Base-by-base conservation (phyloP, 2,329 filamentous ascomycete genomes). In the Fusarium nisikadoi region DNA sequence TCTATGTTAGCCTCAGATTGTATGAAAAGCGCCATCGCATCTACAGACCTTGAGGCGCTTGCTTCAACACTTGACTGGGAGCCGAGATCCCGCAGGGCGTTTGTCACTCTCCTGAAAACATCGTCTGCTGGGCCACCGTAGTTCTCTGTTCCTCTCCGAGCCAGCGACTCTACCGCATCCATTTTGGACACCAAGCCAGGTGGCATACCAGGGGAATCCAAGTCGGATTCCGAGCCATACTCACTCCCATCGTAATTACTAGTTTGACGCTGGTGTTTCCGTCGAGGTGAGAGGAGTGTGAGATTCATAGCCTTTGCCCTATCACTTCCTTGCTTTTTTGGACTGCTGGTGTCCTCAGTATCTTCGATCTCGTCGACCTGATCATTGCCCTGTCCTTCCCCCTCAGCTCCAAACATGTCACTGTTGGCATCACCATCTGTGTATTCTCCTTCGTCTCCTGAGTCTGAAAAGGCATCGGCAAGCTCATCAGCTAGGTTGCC, bases 401-500 rank as follows among this genome's bases (percentile, higher is more conserved):
- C 64, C 45, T 54, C 52, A 33, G 55, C 54, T 42, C 58, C 62
- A 27, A 67, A 36, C 52, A 68, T 66, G 20, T 69, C 67, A 45
- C 73, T 78, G 49, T 77, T 72, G 54, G 80, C 76, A 19, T 85
- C 84, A 17, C 84, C 83, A 38, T 85, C 83, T 65, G 76, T 80
- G 25, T 86, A 84, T 46, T 86, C 86, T 25, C 86, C 87, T 42
- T 90, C 89, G 43, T 89, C 90, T 62, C 88, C 89, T 13, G 90
- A 91, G 38, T 90, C 90, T 46, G 88, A 90, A 80, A 92, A 89
- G 8, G 91, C 90, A 77, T 93, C 92, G 3, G 92, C 93, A 52
- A 96, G 84, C 81, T 96, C 93, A 80, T 95, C 93, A 4, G 93
- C 93, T 53, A 96, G 81, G 75, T 94, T 95, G 36, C 93, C 93